Base-by-base conservation (phyloP, 768 basidiomycete species). In the Boletus rubescentipes region DNA sequence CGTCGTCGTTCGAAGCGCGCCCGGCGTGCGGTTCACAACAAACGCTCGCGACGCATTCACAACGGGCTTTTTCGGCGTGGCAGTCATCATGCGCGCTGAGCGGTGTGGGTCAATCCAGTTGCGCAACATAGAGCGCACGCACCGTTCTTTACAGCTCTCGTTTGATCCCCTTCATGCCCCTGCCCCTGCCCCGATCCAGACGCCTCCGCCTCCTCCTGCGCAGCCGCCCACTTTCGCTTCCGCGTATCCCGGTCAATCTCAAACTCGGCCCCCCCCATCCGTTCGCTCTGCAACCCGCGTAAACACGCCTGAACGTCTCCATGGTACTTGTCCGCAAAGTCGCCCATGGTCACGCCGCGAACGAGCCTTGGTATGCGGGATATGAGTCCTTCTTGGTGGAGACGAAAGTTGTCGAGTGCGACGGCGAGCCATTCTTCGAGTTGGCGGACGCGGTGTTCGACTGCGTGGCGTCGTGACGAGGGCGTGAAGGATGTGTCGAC, bases 151-250 rank as follows among this genome's bases (percentile, higher is more conserved):
- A 73, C 35, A 0, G 79, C 78, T 61, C 83, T 79, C 10, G 29
- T 39, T 11, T 50, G 55, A 3, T 67, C 75, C 1, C 32, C 59
- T 14, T 46, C 46, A 7, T 56, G 41, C 1, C 18, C 57, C 2
- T 45, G 16, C 11, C 18, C 48, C 2, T 51, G 50, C 47, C 39
- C 45, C n/a, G 74, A 68, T 32, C 72, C 72, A 44, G 75, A 76
- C 30, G 69, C 67, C 26, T 78, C 79, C 10, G 70, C 75, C 44
- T 84, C 81, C 62, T 86, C 85, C 60, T 74, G 71, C 46, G 81
- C 79, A 16, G 81, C 85, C 5, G 84, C 79, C 87, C 87, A 89
- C 67, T 91, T 91, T 59, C 90, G 74, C 68, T 91, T 92, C 55
- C 86, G 3, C 51, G 84, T 83, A 49, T 76, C 82, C 59, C 80